Base-by-base conservation (phyloP, 2,329 filamentous ascomycete genomes). In the Penicillium sp. region DNA sequence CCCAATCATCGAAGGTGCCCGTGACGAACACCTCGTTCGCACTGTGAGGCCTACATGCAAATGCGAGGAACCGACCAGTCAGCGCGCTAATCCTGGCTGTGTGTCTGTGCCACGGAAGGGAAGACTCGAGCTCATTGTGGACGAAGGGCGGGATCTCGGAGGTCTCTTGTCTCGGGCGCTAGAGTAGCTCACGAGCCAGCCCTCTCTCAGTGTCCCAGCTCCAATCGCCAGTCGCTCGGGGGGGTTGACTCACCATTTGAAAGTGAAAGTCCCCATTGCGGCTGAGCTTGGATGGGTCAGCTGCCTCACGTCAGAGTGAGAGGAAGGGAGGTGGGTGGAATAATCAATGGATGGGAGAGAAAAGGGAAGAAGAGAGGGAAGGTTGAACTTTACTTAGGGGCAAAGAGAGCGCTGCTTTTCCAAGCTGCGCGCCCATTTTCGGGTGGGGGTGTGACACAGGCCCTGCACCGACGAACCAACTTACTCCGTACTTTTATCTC, bases 1-100 rank as follows among this genome's bases (percentile, higher is more conserved):
- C 84, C 95, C 95, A 99, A 80, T 91, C 85, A 79, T 98, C 94
- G 75, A 98, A 98, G 63, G 91, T 94, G 74, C 95, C 95, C 41
- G 94, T 98, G 69, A 98, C 95, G 78, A 89, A 94, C 76, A 98
- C 94, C 74, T 96, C 90, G 67, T 88, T 84, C 74, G 90, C 93
- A 69, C 87, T 82, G 76, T 95, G 88, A 73, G 89, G 87, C 94
- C 94, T 97, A 78, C 67, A 71, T 62, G 66, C 59, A 52, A 62
- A 72, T 64, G 68, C 61, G 61, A 71, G 59, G 60, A 61, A 53
- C 59, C 63, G 66, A 64, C 59, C 62, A 57, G 71, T 74, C 63
- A 74, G 72, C 64, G 55, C 62, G 57, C 57, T 44, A 67, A 64
- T 68, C 43, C 57, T 43, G 39, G 60, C 43, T 43, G 39, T 56